Conservation (phyloP, 2,329 filamentous ascomycete species). For the Xylaria sp. region DNA sequence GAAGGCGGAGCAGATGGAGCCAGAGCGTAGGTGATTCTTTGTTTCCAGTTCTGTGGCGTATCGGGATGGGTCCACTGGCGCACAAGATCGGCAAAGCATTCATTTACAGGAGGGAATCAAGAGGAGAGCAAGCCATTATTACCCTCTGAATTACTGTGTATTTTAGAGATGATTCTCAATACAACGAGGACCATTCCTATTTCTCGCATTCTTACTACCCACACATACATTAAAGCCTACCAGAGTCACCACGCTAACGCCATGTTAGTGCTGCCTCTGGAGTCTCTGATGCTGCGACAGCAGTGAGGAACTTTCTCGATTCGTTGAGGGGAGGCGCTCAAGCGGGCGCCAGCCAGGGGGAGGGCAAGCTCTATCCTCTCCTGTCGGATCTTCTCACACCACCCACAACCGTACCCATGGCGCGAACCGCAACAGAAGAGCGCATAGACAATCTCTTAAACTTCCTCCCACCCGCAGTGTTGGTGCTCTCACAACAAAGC, state of each 20-base stretch:
- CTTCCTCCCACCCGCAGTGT: constrained; percentile 80
- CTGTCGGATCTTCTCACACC: constrained; percentile 87
- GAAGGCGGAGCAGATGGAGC: constrained; percentile 96
- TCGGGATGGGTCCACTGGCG: constrained; percentile 35
- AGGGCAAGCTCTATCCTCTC: constrained; percentile 79
- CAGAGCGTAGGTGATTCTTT: constrained; percentile 91
- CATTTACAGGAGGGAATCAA: constrained; percentile 19
- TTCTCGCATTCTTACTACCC: constrained; percentile 29
- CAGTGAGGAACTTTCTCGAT: constrained; percentile 88
- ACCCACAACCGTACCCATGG: constrained; percentile 79
- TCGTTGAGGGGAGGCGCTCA: constrained; percentile 74
- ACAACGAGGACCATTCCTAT: constrained; percentile 41
- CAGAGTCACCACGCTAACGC: constrained; percentile 55
- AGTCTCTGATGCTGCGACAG: constrained; percentile 75
- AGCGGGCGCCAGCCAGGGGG: constrained; percentile 53
- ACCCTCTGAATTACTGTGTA: constrained; percentile 42
- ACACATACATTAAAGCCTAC: constrained; percentile 18
- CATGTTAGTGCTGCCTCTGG: constrained; percentile 67
- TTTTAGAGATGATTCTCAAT: constrained; percentile 47
- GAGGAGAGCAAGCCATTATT: constrained; percentile 32
- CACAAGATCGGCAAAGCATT: constrained; percentile 39
- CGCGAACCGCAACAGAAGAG: constrained; percentile 72
- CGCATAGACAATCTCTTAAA: constrained; percentile 79
- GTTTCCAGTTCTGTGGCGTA: constrained; percentile 48
- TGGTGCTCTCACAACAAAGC: constrained; percentile 79